phyloP scores from a whole-genome alignment of 2,329 filamentous ascomycete genomes.

The Aspergillus terreus region DNA sequence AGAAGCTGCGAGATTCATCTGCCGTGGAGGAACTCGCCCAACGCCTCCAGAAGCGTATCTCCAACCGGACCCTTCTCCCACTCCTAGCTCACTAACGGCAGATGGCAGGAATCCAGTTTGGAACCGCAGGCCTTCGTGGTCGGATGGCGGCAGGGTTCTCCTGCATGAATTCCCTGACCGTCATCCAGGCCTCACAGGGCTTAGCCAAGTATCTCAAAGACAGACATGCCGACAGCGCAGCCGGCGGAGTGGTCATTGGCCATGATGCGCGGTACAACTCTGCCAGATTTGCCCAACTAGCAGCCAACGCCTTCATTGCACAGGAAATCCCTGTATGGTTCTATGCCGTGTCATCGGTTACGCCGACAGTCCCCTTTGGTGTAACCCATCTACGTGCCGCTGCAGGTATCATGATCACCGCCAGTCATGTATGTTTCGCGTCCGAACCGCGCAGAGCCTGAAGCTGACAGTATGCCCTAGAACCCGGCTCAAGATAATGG shows the following conservation, averaged over 20 bases:
- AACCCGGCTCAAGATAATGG: slow-evolving; percentile 62
- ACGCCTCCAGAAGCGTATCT: slow-evolving; percentile 49
- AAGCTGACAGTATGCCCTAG: slow-evolving; percentile 17
- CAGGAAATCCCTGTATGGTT: slow-evolving; percentile 58
- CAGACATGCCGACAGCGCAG: slow-evolving; percentile 39
- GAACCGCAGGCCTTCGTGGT: slow-evolving; percentile 60
- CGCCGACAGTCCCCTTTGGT: slow-evolving; percentile 61
- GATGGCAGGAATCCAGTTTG: slow-evolving; percentile 53
- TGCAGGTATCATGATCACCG: slow-evolving; percentile 64
- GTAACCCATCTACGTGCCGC: slow-evolving; percentile 52
- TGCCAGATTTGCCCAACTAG: slow-evolving; percentile 56
- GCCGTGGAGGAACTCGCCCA: slow-evolving; percentile 49
- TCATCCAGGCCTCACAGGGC: slow-evolving; percentile 64
- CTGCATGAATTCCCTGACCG: slow-evolving; percentile 56
- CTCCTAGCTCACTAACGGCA: slow-evolving; percentile 5
- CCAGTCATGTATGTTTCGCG: slow-evolving; percentile 49
- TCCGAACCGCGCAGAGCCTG: neutral
- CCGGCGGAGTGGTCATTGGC: slow-evolving; percentile 56
- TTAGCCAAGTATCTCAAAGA: slow-evolving; percentile 57
- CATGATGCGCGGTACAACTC: slow-evolving; percentile 63
- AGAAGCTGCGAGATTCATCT: slow-evolving; percentile 45
- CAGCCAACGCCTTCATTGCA: slow-evolving; percentile 57
- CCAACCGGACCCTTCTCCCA: neutral
- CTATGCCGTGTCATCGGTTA: slow-evolving; percentile 55
- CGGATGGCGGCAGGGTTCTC: slow-evolving; percentile 64